Percentiles rank a stretch among this genome's conserved stretches.
phyloP scores from a whole-genome alignment of 768 basidiomycete genomes.

The Mycena polygramma region DNA sequence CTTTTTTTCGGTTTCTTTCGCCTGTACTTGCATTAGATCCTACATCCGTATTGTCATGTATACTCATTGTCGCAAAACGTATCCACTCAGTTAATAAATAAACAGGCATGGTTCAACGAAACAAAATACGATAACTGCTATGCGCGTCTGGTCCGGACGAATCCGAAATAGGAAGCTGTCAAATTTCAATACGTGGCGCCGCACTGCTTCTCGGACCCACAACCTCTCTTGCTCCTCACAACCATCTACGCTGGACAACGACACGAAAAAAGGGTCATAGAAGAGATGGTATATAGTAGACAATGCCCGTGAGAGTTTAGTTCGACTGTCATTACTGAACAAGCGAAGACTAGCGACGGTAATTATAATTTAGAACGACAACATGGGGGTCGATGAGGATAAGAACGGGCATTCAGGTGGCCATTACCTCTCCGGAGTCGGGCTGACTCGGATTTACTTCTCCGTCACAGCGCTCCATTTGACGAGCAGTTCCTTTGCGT shows the following conservation, averaged over 20 bases:
- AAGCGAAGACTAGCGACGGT: no score
- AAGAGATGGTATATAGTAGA: background rate
- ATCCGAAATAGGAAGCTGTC: background rate
- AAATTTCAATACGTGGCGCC: background rate
- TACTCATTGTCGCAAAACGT: background rate
- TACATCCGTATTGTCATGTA: conserved; percentile 6
- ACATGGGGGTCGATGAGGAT: no score
- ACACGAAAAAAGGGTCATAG: no score
- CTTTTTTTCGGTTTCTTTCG: background rate
- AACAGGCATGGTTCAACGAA: background rate
- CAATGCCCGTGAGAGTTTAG: no score
- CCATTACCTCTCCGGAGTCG: background rate
- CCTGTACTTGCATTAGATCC: conserved; percentile 8
- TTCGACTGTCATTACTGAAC: no score
- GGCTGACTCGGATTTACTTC: background rate
- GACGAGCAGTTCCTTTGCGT: background rate
- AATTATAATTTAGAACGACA: no score
- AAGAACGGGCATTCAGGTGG: no score
- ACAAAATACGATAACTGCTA: background rate
- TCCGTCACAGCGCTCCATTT: conserved; percentile 5
- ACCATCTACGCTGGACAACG: background rate
- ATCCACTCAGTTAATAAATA: conserved; percentile 2
- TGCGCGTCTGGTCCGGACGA: no score
- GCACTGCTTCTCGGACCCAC: background rate
- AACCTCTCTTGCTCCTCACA: background rate